Conservation (phyloP, 106 monocot genomes). For the Platanthera zijinensis region DNA sequence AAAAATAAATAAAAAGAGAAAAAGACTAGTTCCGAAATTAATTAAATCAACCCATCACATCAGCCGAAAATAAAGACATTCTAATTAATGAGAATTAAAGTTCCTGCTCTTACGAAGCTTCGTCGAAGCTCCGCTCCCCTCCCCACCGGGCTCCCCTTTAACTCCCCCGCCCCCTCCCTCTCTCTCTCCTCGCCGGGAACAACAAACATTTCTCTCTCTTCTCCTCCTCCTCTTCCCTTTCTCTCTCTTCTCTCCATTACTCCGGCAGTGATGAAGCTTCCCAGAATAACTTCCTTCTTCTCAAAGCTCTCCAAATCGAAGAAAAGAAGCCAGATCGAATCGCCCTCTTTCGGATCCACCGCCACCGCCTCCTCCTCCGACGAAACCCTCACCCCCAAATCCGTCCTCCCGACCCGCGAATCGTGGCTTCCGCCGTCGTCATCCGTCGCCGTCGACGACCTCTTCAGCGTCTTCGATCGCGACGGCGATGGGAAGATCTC, state of each 20-base stretch:
- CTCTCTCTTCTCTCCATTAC: no score
- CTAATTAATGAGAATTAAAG: background rate
- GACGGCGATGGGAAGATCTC: constrained; percentile 13
- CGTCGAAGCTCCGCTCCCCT: constrained; percentile 14
- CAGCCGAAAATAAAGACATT: background rate
- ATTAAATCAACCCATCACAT: background rate
- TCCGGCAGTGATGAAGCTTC: constrained; percentile 13
- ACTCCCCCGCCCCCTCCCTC: background rate
- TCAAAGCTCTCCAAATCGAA: constrained; percentile 19
- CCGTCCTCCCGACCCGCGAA: constrained; percentile 11
- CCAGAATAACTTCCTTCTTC: background rate
- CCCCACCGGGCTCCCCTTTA: background rate
- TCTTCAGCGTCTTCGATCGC: constrained; percentile 4
- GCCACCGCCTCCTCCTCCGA: background rate
- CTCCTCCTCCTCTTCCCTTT: background rate
- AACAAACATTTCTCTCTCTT: background rate
- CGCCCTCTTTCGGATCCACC: constrained; percentile 2
- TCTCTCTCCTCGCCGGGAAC: background rate
- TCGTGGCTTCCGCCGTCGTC: background rate
- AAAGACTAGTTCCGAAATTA: background rate
- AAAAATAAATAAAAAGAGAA: no score
- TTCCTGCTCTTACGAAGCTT: constrained; percentile 11
- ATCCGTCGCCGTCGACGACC: background rate
- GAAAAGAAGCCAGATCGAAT: background rate
- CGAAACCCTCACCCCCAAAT: constrained; percentile 8